Evolutionary conservation across 2,329 filamentous ascomycete species (phyloP).

Genomic region (Madurella mycetomatis): DNA sequence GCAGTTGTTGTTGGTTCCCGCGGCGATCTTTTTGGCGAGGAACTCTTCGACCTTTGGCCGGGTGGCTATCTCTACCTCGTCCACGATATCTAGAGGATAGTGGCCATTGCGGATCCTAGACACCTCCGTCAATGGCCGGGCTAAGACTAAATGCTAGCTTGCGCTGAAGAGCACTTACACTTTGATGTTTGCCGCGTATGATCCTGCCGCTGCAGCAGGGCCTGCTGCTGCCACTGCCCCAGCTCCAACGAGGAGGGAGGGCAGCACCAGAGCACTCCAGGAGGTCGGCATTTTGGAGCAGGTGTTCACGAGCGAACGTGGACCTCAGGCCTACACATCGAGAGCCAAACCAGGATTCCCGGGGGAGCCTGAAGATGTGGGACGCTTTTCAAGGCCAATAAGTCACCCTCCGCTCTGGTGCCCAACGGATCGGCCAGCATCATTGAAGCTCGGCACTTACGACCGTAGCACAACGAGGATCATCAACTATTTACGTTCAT

Average conservation of each 20-base stretch:
- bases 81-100: conserved; percentile 29
- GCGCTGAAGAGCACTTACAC: not conserved
- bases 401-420: no score
- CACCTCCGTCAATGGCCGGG: no score
- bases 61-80: conserved; percentile 26
- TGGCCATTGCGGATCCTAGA: conserved; percentile 23
- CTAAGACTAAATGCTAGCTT: no score
- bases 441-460: no score
- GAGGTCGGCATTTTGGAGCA: not conserved
- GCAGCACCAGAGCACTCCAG: not conserved
- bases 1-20: conserved; percentile 27
- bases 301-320: not conserved
- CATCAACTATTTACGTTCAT: no score
- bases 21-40: conserved; percentile 26
- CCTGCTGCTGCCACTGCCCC: not conserved
- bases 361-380: no score
- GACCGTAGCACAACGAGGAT: no score
- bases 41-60: conserved; percentile 29
- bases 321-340: not conserved
- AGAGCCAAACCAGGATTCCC: not conserved
- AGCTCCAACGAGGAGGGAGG: not conserved
- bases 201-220: not conserved
- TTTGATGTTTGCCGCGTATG: not conserved
- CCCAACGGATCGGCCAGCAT: no score
- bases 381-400: no score